These are phyloP conservation scores for Forsythia viridissima DNA, from an alignment of 257 asterid genomes.

Conservation along the genomic window DNA sequence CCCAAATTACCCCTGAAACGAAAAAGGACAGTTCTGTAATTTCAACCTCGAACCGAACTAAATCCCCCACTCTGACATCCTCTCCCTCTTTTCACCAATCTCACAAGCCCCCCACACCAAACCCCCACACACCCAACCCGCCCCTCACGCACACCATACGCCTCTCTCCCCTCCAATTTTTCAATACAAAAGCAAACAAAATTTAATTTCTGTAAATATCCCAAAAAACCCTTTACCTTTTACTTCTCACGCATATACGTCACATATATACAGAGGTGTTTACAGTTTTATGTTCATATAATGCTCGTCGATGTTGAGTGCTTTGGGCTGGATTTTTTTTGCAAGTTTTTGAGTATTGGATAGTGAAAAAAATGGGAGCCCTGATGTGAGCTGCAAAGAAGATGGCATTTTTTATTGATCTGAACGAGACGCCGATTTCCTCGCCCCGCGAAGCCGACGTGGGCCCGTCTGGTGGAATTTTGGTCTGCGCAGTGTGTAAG, in stretches of 20 bases:
- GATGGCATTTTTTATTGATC: slow-evolving; percentile 65
- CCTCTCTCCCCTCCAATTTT: slow-evolving; percentile 10
- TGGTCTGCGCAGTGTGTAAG: slow-evolving; percentile 51
- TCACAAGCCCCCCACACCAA: slow-evolving; percentile 21
- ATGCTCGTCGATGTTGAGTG: background rate
- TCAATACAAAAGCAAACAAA: background rate
- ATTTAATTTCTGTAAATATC: slow-evolving; percentile 4
- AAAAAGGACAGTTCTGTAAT: slow-evolving; percentile 22
- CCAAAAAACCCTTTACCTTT: background rate
- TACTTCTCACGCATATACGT: background rate
- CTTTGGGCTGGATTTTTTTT: background rate
- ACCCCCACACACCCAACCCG: slow-evolving; percentile 7
- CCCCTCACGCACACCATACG: background rate
- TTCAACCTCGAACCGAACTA: background rate
- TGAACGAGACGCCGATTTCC: slow-evolving; percentile 65
- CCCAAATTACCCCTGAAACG: background rate
- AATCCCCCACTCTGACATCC: background rate
- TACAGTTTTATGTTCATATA: background rate
- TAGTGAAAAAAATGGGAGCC: slow-evolving; percentile 20
- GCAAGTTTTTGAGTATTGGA: slow-evolving; percentile 27
- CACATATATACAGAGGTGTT: background rate
- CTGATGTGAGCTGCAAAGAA: slow-evolving; percentile 28
- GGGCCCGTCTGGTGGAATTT: slow-evolving; percentile 32
- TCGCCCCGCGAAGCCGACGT: slow-evolving; percentile 63
- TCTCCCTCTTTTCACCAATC: background rate